Evolutionary conservation across 495 filamentous ascomycete genomes (phyloP), one percentile per base, ranked within the genome.

Genomic region (Xylaria intraflava): DNA sequence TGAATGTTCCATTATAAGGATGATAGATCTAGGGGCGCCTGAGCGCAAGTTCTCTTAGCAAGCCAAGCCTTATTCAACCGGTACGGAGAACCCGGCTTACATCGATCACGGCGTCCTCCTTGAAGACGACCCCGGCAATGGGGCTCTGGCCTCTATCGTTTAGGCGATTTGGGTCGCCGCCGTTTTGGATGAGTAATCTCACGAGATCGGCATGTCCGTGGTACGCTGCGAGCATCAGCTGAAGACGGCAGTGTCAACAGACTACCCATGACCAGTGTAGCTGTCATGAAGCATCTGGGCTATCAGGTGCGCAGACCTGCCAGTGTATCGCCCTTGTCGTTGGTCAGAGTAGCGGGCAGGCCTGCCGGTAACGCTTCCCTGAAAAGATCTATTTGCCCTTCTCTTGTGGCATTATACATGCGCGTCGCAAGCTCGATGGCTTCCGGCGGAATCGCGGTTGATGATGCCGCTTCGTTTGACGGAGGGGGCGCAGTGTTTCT

Each of bases 161-260:
- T 8, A 80, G 54, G 2, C 69, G 64, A 48, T 81, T 81, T 6
- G 78, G 71, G 55, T 82, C 72, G 6, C 74, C 78, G 7, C 75
- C 73, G 49, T 77, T 70, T 10, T 72, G 61, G 10, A 81, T 61
- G 5, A 82, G 69, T 11, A 79, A 61, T 17, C 67, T 71, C 44
- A 78, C 77, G 9, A 80, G 67, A 2, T 74, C 62, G 22, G 71
- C 69, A 46, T 81, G 78, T 47, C 76, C 77, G 48, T 81, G 69
- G 56, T 82, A 82, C 5, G 76, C 70, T 6, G 78, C 74, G 6
- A 82, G 72, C 78, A 87, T 80, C 24, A 82, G 65, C 76, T 79
- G 33, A 9, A 14, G 19, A 45, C 10, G 17, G 24, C 41, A 3
- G 12, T 46, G 19, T 53, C 10, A 38, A 19, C 35, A 8, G 14